Evolutionary conservation across 1,139 yeast genomes (phyloP).

Genomic region (Hyphopichia pseudoburtonii): DNA sequence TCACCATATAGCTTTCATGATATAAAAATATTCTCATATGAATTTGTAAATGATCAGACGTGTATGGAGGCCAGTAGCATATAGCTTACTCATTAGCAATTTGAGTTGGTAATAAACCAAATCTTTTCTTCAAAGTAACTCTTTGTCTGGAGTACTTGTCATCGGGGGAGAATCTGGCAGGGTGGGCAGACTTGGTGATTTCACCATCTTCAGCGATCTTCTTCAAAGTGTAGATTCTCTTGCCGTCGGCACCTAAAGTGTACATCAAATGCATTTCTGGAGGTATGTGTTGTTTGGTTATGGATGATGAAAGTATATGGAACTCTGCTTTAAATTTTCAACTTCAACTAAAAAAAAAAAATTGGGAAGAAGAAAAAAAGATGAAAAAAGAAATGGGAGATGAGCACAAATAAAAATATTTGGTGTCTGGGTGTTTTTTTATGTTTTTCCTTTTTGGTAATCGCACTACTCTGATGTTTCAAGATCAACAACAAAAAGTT

Average conservation of each 20-base stretch:
- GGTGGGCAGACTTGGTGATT: conserved; percentile 98
- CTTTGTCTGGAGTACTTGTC: conserved; percentile 99
- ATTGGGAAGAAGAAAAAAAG: background rate
- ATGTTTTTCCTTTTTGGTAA: too few species aligned
- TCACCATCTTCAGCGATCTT: conserved; percentile 82
- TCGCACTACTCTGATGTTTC: too few species aligned
- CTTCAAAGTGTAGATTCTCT: conserved; percentile 90
- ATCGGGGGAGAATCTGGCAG: conserved; percentile 99
- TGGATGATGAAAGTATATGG: background rate
- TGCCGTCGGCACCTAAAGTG: conserved; percentile 91
- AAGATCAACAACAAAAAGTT: too few species aligned
- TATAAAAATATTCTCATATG: too few species aligned
- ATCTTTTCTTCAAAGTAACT: conserved; percentile 96
- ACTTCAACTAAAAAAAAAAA: background rate
- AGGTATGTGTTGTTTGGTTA: conserved; percentile 13
- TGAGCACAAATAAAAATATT: too few species aligned
- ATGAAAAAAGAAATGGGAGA: background rate
- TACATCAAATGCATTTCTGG: conserved; percentile 96
- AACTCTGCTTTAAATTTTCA: background rate
- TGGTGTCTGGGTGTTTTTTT: too few species aligned
- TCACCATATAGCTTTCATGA: too few species aligned
- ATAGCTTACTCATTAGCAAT: background rate
- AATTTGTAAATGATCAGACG: too few species aligned
- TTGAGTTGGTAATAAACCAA: conserved; percentile 84
- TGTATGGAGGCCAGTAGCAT: background rate